Evolutionary conservation across 768 basidiomycete genomes (phyloP), one percentile per base, ranked within the genome.

Genomic region (Boletus pseudo-olivaceus): DNA sequence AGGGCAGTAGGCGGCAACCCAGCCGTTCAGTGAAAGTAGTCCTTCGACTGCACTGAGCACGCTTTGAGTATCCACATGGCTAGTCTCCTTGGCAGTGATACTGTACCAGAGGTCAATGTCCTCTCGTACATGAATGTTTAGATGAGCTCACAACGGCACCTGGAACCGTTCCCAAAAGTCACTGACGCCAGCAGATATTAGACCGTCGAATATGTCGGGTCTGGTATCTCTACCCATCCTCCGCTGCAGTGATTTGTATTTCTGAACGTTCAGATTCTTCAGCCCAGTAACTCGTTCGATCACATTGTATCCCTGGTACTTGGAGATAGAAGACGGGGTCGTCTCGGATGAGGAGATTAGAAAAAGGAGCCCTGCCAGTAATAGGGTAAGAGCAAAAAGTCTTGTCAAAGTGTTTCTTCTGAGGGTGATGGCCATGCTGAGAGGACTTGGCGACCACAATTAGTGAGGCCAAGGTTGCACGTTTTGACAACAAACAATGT

Each of bases 121-220:
- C 11, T 17, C 9, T n/a, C 7, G 39, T 40, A 39, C 30, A 33
- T 9, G 32, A 11, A 19, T 10, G 7, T 1, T 7, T 9, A 4
- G 23, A 15, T n/a, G 35, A 10, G 79, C 89, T 68, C 63, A 92
- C 90, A 92, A 96, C 14, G 96, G 95, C 61, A 87, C 78, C 66
- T 97, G 93, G 69, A 91, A 97, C 29, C 92, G 78, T 14, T 86
- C 83, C 97, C 96, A 99, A 66, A 89, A 98, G 70, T 98, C 91
- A 44, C 76, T 65, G 39, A 87, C 81, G 15, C 96, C 96, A 64
- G 90, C 83, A 47, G 77, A 72, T 54, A 98, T 82, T 30, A 90
- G 75, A 54, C 81, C 78, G 45, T 83, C 80, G 60, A 98, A 83
- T 49, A 98, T 76, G 64, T 97, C 96, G 1, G 82, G 80, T 43